These are phyloP conservation scores for Phytopythium delawarense DNA, from an alignment of 352 stramenopile genomes.

Conservation along the genomic window DNA sequence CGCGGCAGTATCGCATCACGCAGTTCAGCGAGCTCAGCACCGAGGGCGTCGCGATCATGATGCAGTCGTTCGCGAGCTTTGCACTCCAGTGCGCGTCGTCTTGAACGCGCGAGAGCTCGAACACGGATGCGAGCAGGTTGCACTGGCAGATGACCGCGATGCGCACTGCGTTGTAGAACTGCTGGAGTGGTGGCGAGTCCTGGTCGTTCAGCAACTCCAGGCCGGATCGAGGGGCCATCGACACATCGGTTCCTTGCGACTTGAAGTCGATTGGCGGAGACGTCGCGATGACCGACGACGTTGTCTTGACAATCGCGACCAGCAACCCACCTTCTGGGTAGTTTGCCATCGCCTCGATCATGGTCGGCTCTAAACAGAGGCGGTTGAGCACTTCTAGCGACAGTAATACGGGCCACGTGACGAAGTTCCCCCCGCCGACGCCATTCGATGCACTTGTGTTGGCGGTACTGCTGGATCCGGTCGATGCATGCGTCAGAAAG, in stretches of 20 bases:
- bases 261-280: slow-evolving; percentile 73
- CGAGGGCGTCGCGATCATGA: slow-evolving; percentile 59
- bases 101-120: slow-evolving; percentile 59
- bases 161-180: slow-evolving; percentile 78
- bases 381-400: slow-evolving; percentile 81
- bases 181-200: slow-evolving; percentile 68
- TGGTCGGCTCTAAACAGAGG: slow-evolving; percentile 55
- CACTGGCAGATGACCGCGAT: slow-evolving; percentile 68
- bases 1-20: slow-evolving; percentile 76
- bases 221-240: slow-evolving; percentile 45
- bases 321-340: slow-evolving; percentile 49
- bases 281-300: slow-evolving; percentile 76
- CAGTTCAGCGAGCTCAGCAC: slow-evolving; percentile 70
- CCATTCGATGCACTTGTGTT: slow-evolving; percentile 19
- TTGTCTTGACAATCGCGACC: slow-evolving; percentile 50
- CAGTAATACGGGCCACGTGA: slow-evolving; percentile 81
- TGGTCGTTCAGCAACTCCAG: slow-evolving; percentile 83
- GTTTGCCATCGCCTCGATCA: slow-evolving; percentile 65
- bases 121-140: slow-evolving; percentile 71
- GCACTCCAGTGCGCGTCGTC: slow-evolving; percentile 41
- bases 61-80: slow-evolving; percentile 48
- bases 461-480: slow-evolving; percentile 19
- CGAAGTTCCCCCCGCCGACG: slow-evolving; percentile 48
- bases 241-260: slow-evolving; percentile 30
- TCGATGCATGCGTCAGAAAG: slow-evolving; percentile 43